Percentiles rank a stretch among this genome's conserved stretches.
These are phyloP conservation scores for Aureobasidium subglaciale DNA, from an alignment of 2,329 filamentous ascomycete species.

Conservation along the genomic window DNA sequence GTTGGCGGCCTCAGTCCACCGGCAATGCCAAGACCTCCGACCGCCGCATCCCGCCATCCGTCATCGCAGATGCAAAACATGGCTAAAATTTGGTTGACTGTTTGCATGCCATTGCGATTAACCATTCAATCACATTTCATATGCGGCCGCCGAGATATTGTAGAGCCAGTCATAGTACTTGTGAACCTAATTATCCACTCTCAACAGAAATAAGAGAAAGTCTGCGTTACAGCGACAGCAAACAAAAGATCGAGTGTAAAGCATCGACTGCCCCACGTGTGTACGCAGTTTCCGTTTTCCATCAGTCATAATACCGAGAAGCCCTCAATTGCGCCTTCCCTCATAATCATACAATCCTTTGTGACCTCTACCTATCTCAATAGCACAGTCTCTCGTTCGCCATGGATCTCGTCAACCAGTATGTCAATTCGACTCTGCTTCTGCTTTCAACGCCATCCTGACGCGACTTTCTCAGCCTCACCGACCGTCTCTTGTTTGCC, in stretches of 20 bases:
- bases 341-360: not conserved
- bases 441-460: not conserved
- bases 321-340: not conserved
- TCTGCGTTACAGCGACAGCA: not conserved
- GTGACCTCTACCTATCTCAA: not conserved
- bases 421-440: conserved; percentile 17
- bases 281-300: not conserved
- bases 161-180: not conserved
- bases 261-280: conserved; percentile 11
- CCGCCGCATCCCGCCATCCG: not conserved
- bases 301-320: conserved; percentile 10
- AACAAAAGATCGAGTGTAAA: not conserved
- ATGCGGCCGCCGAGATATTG: too few relatives aligned
- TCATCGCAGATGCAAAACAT: conserved; percentile 2
- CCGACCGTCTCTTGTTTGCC: conserved; percentile 88
- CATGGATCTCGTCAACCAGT: conserved; percentile 33
- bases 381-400: not conserved
- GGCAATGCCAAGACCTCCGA: not conserved
- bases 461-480: conserved; percentile 53
- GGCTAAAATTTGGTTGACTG: conserved; percentile 6
- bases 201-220: not conserved
- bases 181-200: not conserved
- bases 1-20: not conserved
- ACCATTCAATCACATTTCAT: not conserved
- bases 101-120: not conserved